Evolutionary conservation across 2,329 filamentous ascomycete species (phyloP), one percentile per base, ranked within the genome.

Genomic region (Sarocladium brachiariae): DNA sequence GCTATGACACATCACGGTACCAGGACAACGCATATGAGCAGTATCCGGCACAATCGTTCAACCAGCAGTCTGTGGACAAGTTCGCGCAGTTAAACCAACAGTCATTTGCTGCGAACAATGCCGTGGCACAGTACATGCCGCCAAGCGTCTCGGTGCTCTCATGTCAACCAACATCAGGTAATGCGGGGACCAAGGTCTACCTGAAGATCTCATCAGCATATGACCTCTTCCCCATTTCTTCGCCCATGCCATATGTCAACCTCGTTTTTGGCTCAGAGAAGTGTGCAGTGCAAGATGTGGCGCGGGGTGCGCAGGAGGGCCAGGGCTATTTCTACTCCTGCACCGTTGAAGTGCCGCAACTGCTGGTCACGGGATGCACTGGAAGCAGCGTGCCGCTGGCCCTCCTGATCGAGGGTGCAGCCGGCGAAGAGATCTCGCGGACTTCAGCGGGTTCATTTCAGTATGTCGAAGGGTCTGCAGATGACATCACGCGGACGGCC

Each of bases 211-310:
- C 84, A 49, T 85, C 86, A 38, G 77, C 84, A 53, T 88, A 87
- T 69, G 86, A 95, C 61, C 70, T 95, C 53, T 68, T 76, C 55
- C 63, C 68, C 52, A 78, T 83, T 65, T 77, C 74, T 27, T 76
- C 75, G 52, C 76, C 72, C 37, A 62, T 71, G 50, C 72, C 77
- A 2, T 74, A 74, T 48, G 83, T 88, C 60, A 84, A 71, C 56
- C 68, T 96, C 50, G 78, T 84, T 43, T 95, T 96, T 66, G 89
- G 89, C n/a, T 76, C 78, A n/a, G 81, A 86, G 59, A 83, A 84
- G 65, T 86, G 83, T 65, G 59, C 64, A 1, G 61, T 65, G n/a
- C 74, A 80, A 50, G 77, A 83, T 51, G 74, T 90, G 21, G 76
- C 80, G 41, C 84, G 84, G 62, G 70, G 71, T 63, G 75, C 68